Percentiles rank a stretch among this genome's conserved stretches.
These are phyloP conservation scores for Diaporthe nobilis DNA, from an alignment of 2,329 filamentous ascomycete species.

Conservation along the genomic window DNA sequence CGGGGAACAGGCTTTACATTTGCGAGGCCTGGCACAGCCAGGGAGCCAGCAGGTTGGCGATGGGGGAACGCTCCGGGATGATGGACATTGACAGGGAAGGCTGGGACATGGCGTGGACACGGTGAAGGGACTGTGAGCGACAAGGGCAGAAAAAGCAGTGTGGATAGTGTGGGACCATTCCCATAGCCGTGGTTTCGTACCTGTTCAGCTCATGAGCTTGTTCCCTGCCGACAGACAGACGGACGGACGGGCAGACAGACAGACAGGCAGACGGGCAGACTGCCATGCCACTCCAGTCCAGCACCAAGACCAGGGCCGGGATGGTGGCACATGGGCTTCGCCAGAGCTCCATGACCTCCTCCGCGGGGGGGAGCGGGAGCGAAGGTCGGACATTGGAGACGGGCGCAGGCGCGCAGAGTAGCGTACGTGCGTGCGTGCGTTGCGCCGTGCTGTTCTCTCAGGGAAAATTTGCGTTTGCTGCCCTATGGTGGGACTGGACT, in stretches of 20 bases:
- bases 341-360: conserved; percentile 31
- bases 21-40: conserved; percentile 40
- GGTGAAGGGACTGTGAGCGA: conserved; percentile 41
- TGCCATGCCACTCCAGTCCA: conserved; percentile 17
- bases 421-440: conserved; percentile 28
- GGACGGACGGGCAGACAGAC: not conserved
- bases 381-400: conserved; percentile 35
- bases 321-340: conserved; percentile 28
- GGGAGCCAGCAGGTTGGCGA: conserved; percentile 42
- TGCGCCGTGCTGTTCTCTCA: conserved; percentile 31
- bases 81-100: conserved; percentile 42
- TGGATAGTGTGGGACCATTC: conserved; percentile 40
- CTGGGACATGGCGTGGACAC: conserved; percentile 36
- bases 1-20: conserved; percentile 41
- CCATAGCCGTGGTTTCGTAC: conserved; percentile 40
- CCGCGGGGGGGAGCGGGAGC: conserved; percentile 28
- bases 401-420: conserved; percentile 10
- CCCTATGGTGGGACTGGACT: conserved; percentile 38
- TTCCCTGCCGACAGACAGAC: conserved; percentile 30
- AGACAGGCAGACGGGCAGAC: not conserved
- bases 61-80: conserved; percentile 41
- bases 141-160: conserved; percentile 33
- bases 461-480: conserved; percentile 39
- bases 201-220: conserved; percentile 34
- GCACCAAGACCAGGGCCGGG: conserved; percentile 23